Base-by-base conservation (phyloP, 306 rosid species). In the Bauhinia variegata region DNA sequence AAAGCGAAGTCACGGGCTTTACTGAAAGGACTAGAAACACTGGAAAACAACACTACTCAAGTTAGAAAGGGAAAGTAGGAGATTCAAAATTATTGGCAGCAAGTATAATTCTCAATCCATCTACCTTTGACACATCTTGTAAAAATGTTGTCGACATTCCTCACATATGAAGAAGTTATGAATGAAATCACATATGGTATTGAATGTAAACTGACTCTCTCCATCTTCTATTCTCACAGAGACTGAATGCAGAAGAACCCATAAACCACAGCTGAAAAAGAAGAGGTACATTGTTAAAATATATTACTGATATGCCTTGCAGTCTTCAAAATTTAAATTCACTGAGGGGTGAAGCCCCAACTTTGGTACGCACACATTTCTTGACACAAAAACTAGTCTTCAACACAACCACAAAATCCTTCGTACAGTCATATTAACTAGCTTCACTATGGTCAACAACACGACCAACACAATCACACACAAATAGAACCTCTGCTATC, bases 161-260 rank as follows among this genome's bases (percentile, higher is more conserved):
- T 93, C 96, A n/a, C 99, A 93, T 23, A 85, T n/a, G 59, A 93
- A 93, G 85, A 88, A 93, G 86, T 86, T 75, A 75, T 85, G 90
- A 65, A 93, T 71, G 76, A 90, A 93, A 60, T 90, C 97, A 73
- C 99, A 90, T 28, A 83, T 81, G 31, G 97, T 67, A 39, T 72
- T 78, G 70, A 93, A 93, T 12, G 92, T 77, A 78, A 90, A 86
- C 74, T 88, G 88, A 79, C 96, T 93, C 85, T 93, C 99, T 66
- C 80, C 90, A 52, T 93, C 97, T 50, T 88, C 97, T 39, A 93
- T 72, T 74, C 95, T 84, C 68, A 88, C 96, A 3, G 97, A 88
- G 48, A 93, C 85, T 41, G 99, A 93, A 83, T 93, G 99, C 56
- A 93, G 73, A 72, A 93, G 91, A 86, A 93, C 95, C 99, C 97